Conservation (phyloP, 2,329 filamentous ascomycete species). For the Triangularia setosa region DNA sequence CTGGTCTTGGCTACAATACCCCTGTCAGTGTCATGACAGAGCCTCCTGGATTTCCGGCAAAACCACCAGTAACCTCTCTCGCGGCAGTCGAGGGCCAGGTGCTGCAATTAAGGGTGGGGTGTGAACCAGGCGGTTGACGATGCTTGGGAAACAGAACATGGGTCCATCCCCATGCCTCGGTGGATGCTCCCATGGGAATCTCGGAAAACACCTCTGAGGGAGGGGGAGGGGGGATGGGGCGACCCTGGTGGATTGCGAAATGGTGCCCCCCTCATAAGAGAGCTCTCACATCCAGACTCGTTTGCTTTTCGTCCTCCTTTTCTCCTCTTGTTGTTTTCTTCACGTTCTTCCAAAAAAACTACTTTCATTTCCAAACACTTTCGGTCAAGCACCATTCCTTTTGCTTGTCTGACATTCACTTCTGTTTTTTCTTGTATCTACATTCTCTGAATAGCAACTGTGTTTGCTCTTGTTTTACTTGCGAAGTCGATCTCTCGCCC, state of each 20-base stretch:
- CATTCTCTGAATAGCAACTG: conserved; percentile 33
- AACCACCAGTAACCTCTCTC: conserved; percentile 5
- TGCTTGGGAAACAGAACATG: background rate
- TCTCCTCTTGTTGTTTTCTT: conserved; percentile 19
- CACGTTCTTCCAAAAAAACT: conserved; percentile 18
- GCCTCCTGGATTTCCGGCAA: conserved; percentile 18
- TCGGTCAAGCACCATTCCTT: conserved; percentile 29
- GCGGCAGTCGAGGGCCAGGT: background rate
- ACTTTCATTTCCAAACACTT: conserved; percentile 19
- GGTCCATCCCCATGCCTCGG: background rate
- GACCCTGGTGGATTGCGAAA: background rate
- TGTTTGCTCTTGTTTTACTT: conserved; percentile 27
- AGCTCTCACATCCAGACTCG: background rate
- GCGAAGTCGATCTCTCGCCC: conserved; percentile 33
- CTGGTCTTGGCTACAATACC: conserved; percentile 15
- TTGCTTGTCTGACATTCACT: conserved; percentile 28
- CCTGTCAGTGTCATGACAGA: conserved; percentile 13
- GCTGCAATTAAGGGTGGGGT: background rate
- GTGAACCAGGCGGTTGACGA: background rate
- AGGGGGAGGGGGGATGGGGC: background rate
- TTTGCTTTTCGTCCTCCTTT: conserved; percentile 3
- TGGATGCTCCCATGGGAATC: background rate
- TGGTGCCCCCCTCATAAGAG: conserved; percentile 5
- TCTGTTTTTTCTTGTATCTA: conserved; percentile 26
- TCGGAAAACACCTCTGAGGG: background rate